phyloP scores from a whole-genome alignment of 2,329 filamentous ascomycete genomes.

The Fusarium nisikadoi region DNA sequence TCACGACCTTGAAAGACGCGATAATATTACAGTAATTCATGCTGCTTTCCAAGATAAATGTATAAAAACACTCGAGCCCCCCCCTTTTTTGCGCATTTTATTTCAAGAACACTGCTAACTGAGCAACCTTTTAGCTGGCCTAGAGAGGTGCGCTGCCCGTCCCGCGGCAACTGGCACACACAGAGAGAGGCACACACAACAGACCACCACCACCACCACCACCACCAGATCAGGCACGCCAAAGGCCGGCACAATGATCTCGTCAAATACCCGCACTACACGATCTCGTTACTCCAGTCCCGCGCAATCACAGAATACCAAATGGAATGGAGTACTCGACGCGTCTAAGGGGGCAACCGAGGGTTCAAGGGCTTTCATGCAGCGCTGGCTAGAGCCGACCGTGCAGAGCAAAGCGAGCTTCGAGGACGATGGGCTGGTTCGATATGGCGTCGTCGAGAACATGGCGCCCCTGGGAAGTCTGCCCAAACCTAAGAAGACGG shows the following conservation, averaged over 20 bases:
- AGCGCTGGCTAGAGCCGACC: slow-evolving; percentile 68
- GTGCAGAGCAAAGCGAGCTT: slow-evolving; percentile 75
- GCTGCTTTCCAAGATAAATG: slow-evolving; percentile 46
- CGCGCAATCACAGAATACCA: slow-evolving; percentile 49
- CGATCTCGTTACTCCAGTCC: slow-evolving; percentile 69
- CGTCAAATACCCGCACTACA: slow-evolving; percentile 60
- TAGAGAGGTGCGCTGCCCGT: slow-evolving; percentile 48
- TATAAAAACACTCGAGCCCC: slow-evolving; percentile 24
- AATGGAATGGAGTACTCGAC: slow-evolving; percentile 51
- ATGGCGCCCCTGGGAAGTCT: slow-evolving; percentile 84
- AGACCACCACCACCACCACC: slow-evolving; percentile 14
- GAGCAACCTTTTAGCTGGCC: slow-evolving; percentile 33
- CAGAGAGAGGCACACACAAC: slow-evolving; percentile 20
- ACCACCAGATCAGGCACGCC: slow-evolving; percentile 8
- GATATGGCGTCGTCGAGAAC: slow-evolving; percentile 80
- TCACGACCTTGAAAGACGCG: slow-evolving; percentile 46
- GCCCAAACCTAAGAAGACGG: slow-evolving; percentile 66
- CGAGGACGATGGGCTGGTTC: slow-evolving; percentile 78
- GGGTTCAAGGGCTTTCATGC: slow-evolving; percentile 61
- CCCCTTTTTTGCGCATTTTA: slow-evolving; percentile 1
- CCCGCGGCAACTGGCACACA: slow-evolving; percentile 40
- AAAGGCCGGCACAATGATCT: slow-evolving; percentile 48
- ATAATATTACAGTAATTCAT: slow-evolving; percentile 48
- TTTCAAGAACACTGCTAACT: slow-evolving; percentile 28
- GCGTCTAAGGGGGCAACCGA: slow-evolving; percentile 50